Evolutionary conservation across 352 stramenopile species (phyloP), one percentile per base, ranked within the genome.

Genomic region (Phytophthora quininea): DNA sequence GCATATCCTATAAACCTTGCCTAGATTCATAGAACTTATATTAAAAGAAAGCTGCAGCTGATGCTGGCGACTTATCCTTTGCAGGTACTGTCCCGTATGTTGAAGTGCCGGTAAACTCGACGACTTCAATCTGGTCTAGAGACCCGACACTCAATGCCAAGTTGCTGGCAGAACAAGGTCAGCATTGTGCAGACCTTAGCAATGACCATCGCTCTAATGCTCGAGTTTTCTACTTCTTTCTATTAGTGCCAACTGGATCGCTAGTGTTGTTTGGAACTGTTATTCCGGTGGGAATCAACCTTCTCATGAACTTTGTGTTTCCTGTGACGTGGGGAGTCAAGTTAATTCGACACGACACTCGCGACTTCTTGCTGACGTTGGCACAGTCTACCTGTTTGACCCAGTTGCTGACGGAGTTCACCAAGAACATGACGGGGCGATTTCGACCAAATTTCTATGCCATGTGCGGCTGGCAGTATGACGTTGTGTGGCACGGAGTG

Each of bases 401-500:
- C 24, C 61, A 80, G 63, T 43, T 92, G 40, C 68, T 91, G 27
- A 92, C 82, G 24, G 81, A 93, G 59, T 89, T 93, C 43, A 82
- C 77, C 5, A 93, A 93, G 65, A 86, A 87, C 58, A 58, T 87
- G 43, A 85, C 82, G 0, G 84, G 86, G 3, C 76, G 82, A 55
- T 89, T 92, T 60, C 84, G 86, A 11, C 82, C 84, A 32, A 82
- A 76, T 62, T 93, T 92, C 56, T 79, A 92, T 52, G 77, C 88
- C 63, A 94, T 94, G 86, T 94, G 86, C 56, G 71, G 79, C 37
- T 94, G 86, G 86, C 58, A 90, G 48, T 87, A 80, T 54, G 56
- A 79, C 43, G 62, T 82, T 4, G 68, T 86, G 29, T 94, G 84
- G 82, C 79, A 92, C 53, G 84, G 84, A 66, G 64, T 76, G 27